Evolutionary conservation across 2,329 filamentous ascomycete species (phyloP).

Genomic region (Phoma sp.): DNA sequence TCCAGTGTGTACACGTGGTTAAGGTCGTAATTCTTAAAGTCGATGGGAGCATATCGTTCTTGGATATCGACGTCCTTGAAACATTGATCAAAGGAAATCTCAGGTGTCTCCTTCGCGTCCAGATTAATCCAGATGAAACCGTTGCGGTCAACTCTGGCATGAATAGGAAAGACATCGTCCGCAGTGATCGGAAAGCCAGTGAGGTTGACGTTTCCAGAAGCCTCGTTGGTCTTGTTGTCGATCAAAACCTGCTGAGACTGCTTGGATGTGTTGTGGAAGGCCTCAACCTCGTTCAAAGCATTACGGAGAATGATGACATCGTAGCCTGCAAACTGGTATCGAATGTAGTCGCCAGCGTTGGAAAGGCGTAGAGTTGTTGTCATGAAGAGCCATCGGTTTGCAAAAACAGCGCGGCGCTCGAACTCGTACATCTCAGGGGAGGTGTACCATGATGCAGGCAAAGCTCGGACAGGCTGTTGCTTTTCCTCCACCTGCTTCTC

Average conservation of each 20-base stretch:
- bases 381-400: constrained; percentile 48
- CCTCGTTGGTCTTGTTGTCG: constrained; percentile 48
- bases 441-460: constrained; percentile 56
- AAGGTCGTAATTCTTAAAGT: constrained; percentile 33
- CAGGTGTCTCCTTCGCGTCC: background rate
- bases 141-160: constrained; percentile 23
- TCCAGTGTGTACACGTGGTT: constrained; percentile 35
- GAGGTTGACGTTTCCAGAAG: constrained; percentile 45
- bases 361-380: constrained; percentile 40
- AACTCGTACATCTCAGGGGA: constrained; percentile 55
- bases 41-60: constrained; percentile 24
- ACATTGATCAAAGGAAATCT: constrained; percentile 10
- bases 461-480: constrained; percentile 36
- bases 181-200: constrained; percentile 43
- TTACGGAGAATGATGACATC: constrained; percentile 35
- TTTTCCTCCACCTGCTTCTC: constrained; percentile 4
- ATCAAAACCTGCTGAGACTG: constrained; percentile 43
- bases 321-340: constrained; percentile 33
- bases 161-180: constrained; percentile 35
- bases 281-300: constrained; percentile 15
- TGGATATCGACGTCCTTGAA: constrained; percentile 34
- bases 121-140: constrained; percentile 40
- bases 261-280: constrained; percentile 51
- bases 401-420: constrained; percentile 57
- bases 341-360: constrained; percentile 28